Evolutionary conservation across 2,329 filamentous ascomycete genomes (phyloP).

Genomic region (Aureobasidium pullulans): DNA sequence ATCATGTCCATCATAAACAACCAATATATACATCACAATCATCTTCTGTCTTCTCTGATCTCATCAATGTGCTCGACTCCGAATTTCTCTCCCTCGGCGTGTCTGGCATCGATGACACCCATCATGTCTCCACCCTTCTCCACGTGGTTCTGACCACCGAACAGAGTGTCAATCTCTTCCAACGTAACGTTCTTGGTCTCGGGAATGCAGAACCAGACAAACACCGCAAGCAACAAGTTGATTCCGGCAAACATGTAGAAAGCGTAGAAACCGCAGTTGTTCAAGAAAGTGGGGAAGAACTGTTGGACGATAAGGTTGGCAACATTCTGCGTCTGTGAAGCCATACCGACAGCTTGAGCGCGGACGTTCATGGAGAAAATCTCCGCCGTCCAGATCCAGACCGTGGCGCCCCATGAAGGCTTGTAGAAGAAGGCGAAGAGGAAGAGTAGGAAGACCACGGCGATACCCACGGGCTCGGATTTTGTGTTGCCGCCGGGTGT

Average conservation of each 20-base stretch:
- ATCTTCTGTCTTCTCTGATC: conserved; percentile 1
- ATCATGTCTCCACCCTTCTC: conserved; percentile 46
- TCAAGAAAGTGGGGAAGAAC: conserved; percentile 62
- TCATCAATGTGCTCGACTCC: not conserved
- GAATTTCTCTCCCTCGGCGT: conserved; percentile 18
- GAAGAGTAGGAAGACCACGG: conserved; percentile 62
- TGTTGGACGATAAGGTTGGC: conserved; percentile 62
- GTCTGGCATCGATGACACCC: conserved; percentile 28
- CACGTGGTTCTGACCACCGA: conserved; percentile 50
- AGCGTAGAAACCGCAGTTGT: conserved; percentile 49
- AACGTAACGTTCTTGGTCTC: conserved; percentile 41
- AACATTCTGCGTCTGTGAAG: conserved; percentile 49
- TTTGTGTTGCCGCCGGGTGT: conserved; percentile 51
- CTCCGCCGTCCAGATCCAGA: conserved; percentile 65
- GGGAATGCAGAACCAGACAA: conserved; percentile 36
- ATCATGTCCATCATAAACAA: too few relatives aligned
- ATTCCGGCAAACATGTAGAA: conserved; percentile 50
- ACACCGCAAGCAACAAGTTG: conserved; percentile 33
- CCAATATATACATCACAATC: too few relatives aligned
- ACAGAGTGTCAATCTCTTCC: conserved; percentile 51
- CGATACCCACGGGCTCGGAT: conserved; percentile 53
- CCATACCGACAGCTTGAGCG: conserved; percentile 64
- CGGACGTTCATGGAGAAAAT: conserved; percentile 67
- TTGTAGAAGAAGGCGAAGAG: conserved; percentile 43
- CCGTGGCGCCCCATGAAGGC: conserved; percentile 61